These are phyloP conservation scores for Pelomyxa schiedti DNA, from an alignment of 78 protist genomes.

Conservation along the genomic window DNA sequence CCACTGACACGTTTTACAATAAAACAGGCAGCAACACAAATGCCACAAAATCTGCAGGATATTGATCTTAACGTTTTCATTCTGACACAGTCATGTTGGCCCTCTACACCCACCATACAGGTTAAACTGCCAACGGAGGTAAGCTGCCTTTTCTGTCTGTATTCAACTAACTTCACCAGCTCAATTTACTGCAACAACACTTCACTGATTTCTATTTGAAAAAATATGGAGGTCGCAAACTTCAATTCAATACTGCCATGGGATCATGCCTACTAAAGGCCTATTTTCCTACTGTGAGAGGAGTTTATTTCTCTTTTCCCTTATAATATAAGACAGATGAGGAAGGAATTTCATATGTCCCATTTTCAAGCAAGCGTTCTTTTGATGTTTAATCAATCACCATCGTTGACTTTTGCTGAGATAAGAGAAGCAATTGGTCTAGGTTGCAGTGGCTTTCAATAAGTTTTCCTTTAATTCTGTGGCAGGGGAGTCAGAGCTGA, in stretches of 20 bases:
- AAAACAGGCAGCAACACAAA: background rate
- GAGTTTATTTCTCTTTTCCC: background rate
- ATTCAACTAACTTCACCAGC: no score
- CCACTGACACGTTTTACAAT: no score
- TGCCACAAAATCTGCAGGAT: background rate
- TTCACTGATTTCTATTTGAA: slow-evolving; percentile 57
- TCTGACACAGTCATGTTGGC: slow-evolving; percentile 80
- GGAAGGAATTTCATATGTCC: slow-evolving; percentile 73
- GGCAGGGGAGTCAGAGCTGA: no score
- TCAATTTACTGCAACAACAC: slow-evolving; percentile 39
- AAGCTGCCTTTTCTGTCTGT: no score
- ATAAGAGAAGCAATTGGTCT: no score
- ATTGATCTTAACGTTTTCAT: slow-evolving; percentile 67
- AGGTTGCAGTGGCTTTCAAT: no score
- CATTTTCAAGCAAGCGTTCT: slow-evolving; percentile 69
- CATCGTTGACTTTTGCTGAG: slow-evolving; percentile 18
- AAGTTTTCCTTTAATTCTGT: no score
- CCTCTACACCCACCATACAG: slow-evolving; percentile 37
- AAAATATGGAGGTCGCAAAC: slow-evolving; percentile 56
- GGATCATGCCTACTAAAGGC: slow-evolving; percentile 34
- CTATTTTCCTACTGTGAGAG: no score
- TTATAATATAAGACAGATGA: slow-evolving; percentile 9
- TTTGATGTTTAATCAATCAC: slow-evolving; percentile 54
- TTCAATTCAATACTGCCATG: slow-evolving; percentile 74
- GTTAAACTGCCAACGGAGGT: slow-evolving; percentile 44